phyloP scores from a whole-genome alignment of 2,329 filamentous ascomycete genomes.

The Paecilomyces fulvus region DNA sequence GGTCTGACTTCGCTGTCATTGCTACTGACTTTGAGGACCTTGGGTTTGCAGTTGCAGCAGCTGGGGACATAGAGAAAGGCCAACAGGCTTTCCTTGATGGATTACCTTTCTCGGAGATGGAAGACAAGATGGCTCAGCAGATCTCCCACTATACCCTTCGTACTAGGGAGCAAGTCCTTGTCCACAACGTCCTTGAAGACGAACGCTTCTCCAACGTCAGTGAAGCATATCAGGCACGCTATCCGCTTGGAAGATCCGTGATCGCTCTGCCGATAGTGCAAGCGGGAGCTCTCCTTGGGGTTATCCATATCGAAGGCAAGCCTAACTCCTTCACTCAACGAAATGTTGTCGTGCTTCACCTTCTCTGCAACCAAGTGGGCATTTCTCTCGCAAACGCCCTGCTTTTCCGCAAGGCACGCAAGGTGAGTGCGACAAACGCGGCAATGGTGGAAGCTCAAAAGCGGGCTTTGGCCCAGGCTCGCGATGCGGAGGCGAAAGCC shows the following conservation, averaged over 20 bases:
- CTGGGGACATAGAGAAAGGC: conserved; percentile 49
- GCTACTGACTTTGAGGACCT: conserved; percentile 51
- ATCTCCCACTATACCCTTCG: conserved; percentile 55
- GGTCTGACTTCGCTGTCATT: conserved; percentile 52
- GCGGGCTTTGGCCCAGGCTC: conserved; percentile 52
- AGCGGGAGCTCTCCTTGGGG: conserved; percentile 50
- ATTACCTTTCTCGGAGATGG: conserved; percentile 48
- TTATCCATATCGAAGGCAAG: conserved; percentile 54
- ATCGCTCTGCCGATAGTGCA: conserved; percentile 57
- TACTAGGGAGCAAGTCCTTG: conserved; percentile 55
- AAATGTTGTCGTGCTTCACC: conserved; percentile 41
- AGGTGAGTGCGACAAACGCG: conserved; percentile 52
- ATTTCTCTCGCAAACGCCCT: conserved; percentile 58
- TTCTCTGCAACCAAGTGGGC: conserved; percentile 56
- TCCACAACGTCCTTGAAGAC: conserved; percentile 56
- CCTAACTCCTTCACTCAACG: conserved; percentile 58
- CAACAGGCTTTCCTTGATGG: conserved; percentile 46
- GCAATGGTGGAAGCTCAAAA: conserved; percentile 60
- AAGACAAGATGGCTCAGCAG: conserved; percentile 52
- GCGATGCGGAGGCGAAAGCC: conserved; percentile 55
- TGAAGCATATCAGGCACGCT: conserved; percentile 46
- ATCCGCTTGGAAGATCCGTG: conserved; percentile 51
- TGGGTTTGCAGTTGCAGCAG: conserved; percentile 54
- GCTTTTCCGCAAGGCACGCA: conserved; percentile 53
- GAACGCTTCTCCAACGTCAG: conserved; percentile 56